Base-by-base conservation (phyloP, 345 rosid genomes). In the Hibiscus syriacus region DNA sequence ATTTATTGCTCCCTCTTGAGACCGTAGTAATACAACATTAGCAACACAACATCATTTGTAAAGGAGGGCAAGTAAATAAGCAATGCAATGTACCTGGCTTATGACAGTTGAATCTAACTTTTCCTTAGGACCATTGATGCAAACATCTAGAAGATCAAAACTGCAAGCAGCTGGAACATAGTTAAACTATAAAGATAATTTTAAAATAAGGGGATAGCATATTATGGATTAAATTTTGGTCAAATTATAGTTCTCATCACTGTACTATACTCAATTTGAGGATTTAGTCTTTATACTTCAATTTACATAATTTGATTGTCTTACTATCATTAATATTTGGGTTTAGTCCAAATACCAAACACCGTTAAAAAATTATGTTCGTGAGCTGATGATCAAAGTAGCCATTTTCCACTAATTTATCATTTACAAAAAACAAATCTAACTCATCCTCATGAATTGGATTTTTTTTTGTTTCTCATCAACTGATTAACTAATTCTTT, bases 51-150 rank as follows among this genome's bases (percentile, higher is more conserved):
- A 39, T 20, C 19, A 20, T 45, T 9, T 16, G 41, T 56, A 64
- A 45, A 38, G 30, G n/a, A 4, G 9, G 2, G n/a, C n/a, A 49
- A 49, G 59, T 6, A 46, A 73, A 32, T 46, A 61, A 20, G 48
- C 59, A 64, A 55, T 1, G 36, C 54, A 67, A 49, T 16, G 50
- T 73, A 89, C 99, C 99, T 92, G 99, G 83, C 99, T 91, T 72
- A 94, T 80, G 66, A 94, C 89, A 2, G 99, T 94, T 0, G 98
- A 88, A 83, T 91, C 92, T 23, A 94, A 86, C 80, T 91, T 94
- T 75, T 94, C 98, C 77, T 89, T 94, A 6, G 99, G 99, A 59
- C 99, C 99, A 76, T 70, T 84, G 75, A 73, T 68, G 76, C 99
- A 91, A 79, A 94, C 76, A 41, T 92, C 93, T 16, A 94, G 80